Evolutionary conservation across 2,329 filamentous ascomycete genomes (phyloP).

Genomic region (Sporothrix euskadiensis): DNA sequence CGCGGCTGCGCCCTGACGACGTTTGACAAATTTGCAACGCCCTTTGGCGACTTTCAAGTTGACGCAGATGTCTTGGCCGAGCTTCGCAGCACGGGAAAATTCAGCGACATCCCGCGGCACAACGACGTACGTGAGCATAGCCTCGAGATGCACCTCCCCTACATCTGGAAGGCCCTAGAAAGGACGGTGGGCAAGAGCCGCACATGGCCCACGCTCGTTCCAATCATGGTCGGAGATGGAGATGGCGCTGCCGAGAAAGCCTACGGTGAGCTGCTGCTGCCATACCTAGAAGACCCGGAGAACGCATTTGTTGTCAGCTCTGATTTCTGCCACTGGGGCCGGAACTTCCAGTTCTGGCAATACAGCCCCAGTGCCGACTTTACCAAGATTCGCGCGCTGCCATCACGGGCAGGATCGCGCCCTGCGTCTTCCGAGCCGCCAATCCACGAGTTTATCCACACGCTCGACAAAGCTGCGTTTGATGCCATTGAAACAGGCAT

Average conservation of each 20-base stretch:
- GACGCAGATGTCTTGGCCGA: constrained; percentile 58
- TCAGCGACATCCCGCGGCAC: constrained; percentile 62
- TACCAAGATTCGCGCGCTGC: constrained; percentile 45
- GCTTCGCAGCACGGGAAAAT: constrained; percentile 55
- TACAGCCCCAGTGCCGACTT: constrained; percentile 60
- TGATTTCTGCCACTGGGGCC: constrained; percentile 97
- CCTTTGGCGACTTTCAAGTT: constrained; percentile 68
- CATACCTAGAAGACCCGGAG: constrained; percentile 71
- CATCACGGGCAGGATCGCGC: constrained; percentile 35
- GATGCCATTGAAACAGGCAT: constrained; percentile 76
- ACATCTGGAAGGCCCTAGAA: constrained; percentile 75
- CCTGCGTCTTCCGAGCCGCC: constrained; percentile 45
- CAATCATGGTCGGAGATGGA: constrained; percentile 82
- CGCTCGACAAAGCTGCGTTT: constrained; percentile 80
- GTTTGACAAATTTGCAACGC: constrained; percentile 71
- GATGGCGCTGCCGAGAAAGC: constrained; percentile 63
- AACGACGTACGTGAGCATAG: constrained; percentile 86
- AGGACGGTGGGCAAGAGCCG: constrained; percentile 46
- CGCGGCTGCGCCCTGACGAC: constrained; percentile 73
- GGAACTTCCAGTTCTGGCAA: constrained; percentile 78
- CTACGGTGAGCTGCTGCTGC: constrained; percentile 70
- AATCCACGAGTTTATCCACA: constrained; percentile 83
- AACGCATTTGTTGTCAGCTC: constrained; percentile 89
- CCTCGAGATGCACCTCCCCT: constrained; percentile 94
- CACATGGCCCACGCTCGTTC: constrained; percentile 72